Evolutionary conservation across 371 early-diverging fungal species (phyloP).

Genomic region (Apophysomyces ossiformis): DNA sequence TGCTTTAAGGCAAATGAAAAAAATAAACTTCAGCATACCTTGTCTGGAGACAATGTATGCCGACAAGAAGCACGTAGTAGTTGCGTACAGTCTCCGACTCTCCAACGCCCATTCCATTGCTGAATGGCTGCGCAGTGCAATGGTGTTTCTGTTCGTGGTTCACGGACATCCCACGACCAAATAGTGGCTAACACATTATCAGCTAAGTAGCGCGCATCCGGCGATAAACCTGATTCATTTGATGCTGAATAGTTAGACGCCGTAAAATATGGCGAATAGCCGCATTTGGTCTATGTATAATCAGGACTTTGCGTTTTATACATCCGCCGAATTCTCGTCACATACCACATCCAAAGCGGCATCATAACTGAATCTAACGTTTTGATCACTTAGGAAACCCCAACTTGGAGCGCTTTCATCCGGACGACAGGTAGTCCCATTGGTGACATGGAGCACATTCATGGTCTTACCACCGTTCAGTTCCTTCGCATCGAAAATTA

Average conservation of each 20-base stretch:
- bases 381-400: slow-evolving; percentile 26
- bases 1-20: no score
- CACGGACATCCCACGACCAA: slow-evolving; percentile 51
- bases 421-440: background rate
- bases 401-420: slow-evolving; percentile 17
- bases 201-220: slow-evolving; percentile 21
- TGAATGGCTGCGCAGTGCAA: slow-evolving; percentile 33
- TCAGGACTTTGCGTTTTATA: background rate
- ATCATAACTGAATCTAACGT: slow-evolving; percentile 19
- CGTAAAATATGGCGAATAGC: slow-evolving; percentile 41
- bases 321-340: background rate
- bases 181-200: slow-evolving; percentile 39
- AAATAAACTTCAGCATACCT: slow-evolving; percentile 13
- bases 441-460: slow-evolving; percentile 11
- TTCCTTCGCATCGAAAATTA: slow-evolving; percentile 25
- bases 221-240: slow-evolving; percentile 11
- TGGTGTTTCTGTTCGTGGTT: slow-evolving; percentile 24
- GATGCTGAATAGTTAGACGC: slow-evolving; percentile 25
- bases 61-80: slow-evolving; percentile 38
- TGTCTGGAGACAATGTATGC: slow-evolving; percentile 19
- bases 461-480: slow-evolving; percentile 17
- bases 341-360: slow-evolving; percentile 29
- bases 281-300: slow-evolving; percentile 31
- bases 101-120: slow-evolving; percentile 40
- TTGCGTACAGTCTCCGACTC: slow-evolving; percentile 31